Base-by-base conservation (phyloP, 2,329 filamentous ascomycete genomes). In the Graphilbum sp. region DNA sequence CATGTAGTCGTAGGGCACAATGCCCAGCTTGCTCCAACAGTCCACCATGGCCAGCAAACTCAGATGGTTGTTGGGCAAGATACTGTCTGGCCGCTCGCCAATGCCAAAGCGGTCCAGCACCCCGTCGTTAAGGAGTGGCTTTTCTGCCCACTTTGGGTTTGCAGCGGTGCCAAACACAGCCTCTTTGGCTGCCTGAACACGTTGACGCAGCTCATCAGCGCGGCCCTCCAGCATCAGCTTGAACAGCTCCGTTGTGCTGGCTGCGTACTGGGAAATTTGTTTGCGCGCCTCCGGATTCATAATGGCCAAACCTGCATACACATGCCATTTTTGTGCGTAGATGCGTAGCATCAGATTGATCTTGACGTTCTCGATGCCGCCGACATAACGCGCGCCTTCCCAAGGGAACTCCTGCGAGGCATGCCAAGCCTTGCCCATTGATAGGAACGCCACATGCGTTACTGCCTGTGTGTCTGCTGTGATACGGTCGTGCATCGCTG, bases 251-350 rank as follows among this genome's bases (percentile, higher is more conserved):
- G 90, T 96, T 17, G 94, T 88, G 32, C 79, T 87, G 50, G 80
- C 69, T 10, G 90, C 88, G 56, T 96, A 98, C 63, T 96, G 87
- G 40, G 80, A 73, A 51, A 98, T 96, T 60, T 98, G 90, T 56
- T 80, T 71, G 56, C 81, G 82, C 4, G 90, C 90, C 41, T 86
- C 80, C 0, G 90, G 90, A 56, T 98, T 98, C 41, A 98, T 71
- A 52, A 98, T 98, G 11, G 92, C 90, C 9, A 98, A 77, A 0
- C 90, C 90, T 17, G 90, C 90, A 57, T 98, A 98, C 41, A 98
- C 90, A 63, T 98, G 92, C 92, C 92, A 98, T 59, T 96, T 98
- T 59, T 95, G 93, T 43, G 80, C 79, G 63, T 96, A 98, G 61
- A 98, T 96, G 49, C 90, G 86, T 47, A 98, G 66, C 48, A 86